Evolutionary conservation across 306 rosid genomes (phyloP), one percentile per base, ranked within the genome.

Genomic region (Potentilla sterilis): DNA sequence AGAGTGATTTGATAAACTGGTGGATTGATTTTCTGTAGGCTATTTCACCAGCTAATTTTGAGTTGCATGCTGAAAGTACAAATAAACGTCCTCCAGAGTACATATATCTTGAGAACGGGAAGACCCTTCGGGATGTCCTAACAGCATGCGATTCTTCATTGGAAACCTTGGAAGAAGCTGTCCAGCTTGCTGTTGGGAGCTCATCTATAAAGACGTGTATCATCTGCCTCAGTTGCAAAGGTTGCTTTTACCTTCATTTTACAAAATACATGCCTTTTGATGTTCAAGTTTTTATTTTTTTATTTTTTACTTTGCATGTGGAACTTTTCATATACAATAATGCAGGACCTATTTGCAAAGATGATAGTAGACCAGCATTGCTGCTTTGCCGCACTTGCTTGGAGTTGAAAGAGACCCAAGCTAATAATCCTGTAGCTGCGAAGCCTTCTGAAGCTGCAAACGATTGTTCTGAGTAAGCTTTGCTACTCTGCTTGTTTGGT

Each of bases 21-120:
- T 71, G 69, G 73, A 49, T 69, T 46, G 47, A 67, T 67, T 41
- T 75, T 69, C 78, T n/a, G 73, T 83, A 96, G 99, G 90, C 86
- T 82, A 86, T 90, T 73, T 61, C 93, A 6, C 99, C 99, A 52
- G 66, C 89, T 18, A 79, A 76, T 78, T 96, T 88, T 85, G 99
- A 96, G 89, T 78, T 89, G 76, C 99, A 96, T 81, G 99, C 99
- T 32, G 87, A 93, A 44, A 92, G 99, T 81, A 66, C 90, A 72
- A 89, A 87, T 81, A 92, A 90, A 79, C 92, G 93, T 12, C 98
- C 99, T 7, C 93, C 93, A 0, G 98, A 90, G 76, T 89, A 92
- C 69, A 90, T 83, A 65, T 89, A 83, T 85, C 82, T 96, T 78
- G 91, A 85, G 65, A 88, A 84, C 75, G 93, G 93, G 62, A 75